Conservation (phyloP, 75 land plant species). For the Chamaecyparis obtusa region DNA sequence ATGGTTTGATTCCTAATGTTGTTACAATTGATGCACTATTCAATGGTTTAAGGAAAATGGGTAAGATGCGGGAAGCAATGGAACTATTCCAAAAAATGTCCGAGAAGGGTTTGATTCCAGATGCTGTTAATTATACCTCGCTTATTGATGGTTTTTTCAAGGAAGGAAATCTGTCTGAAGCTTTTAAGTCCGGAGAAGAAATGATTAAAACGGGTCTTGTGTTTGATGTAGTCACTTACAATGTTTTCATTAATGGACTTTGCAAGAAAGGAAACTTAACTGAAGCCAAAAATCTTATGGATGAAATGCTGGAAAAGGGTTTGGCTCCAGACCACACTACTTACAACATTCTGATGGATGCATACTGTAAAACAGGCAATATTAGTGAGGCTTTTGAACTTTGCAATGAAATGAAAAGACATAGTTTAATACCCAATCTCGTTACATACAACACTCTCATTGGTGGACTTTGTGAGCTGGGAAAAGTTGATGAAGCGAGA, state of each 20-base stretch:
- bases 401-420: slow-evolving; percentile 46
- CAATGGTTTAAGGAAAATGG: slow-evolving; percentile 46
- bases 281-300: slow-evolving; percentile 32
- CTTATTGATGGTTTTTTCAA: slow-evolving; percentile 71
- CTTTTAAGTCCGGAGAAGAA: slow-evolving; percentile 39
- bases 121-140: slow-evolving; percentile 53
- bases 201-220: slow-evolving; percentile 41
- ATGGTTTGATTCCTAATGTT: slow-evolving; percentile 39
- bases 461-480: slow-evolving; percentile 34
- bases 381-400: slow-evolving; percentile 32
- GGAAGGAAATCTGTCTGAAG: slow-evolving; percentile 35
- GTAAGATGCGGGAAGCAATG: slow-evolving; percentile 43
- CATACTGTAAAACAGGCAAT: slow-evolving; percentile 57
- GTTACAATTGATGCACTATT: slow-evolving; percentile 49
- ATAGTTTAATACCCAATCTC: slow-evolving; percentile 40
- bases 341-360: slow-evolving; percentile 68
- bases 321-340: slow-evolving; percentile 62
- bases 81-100: slow-evolving; percentile 30
- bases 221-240: slow-evolving; percentile 70
- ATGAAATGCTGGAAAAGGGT: slow-evolving; percentile 46
- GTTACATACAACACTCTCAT: slow-evolving; percentile 60
- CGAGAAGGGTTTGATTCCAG: slow-evolving; percentile 33
- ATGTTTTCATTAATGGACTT: slow-evolving; percentile 61
- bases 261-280: slow-evolving; percentile 38
- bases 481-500: slow-evolving; percentile 34